Base-by-base conservation (phyloP, 2,329 filamentous ascomycete species). In the Colletotrichum magnum region DNA sequence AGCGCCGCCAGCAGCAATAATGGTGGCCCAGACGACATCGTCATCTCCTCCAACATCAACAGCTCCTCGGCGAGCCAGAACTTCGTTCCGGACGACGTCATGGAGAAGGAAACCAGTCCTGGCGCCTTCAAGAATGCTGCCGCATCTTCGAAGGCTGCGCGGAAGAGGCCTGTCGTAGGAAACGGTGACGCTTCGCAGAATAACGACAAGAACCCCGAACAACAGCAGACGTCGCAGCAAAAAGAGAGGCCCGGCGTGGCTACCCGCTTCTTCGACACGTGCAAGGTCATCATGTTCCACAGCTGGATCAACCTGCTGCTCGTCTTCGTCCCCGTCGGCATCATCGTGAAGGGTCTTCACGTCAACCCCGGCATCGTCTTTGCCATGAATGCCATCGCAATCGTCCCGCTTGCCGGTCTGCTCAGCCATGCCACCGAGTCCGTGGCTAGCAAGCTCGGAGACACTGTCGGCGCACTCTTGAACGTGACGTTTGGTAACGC, bases 401-500 rank as follows among this genome's bases (percentile, higher is more conserved):
- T 94, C 75, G 87, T 94, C 68, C 92, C 92, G 28, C 84, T 94
- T 71, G 92, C 92, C 58, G 92, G 90, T 65, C 80, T 94, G 61
- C 83, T 94, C 73, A 90, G 89, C 74, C 90, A 90, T 80, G 92
- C 92, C 43, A 94, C 92, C 16, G 92, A 94, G 80, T 92, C 89
- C 66, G 92, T 94, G 67, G 92, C 92, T 56, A 87, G 86, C 72
- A 89, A 89, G 73, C 86, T 94, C 80, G 92, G 92, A 60, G 92
- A 94, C 76, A 91, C 91, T 4, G 82, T 93, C 53, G 92, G 92
- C 64, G 92, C 92, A 41, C 79, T 94, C 74, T 86, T 94, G 77
- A 94, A 94, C 75, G 90, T 94, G 69, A 93, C 92, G 9, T 93
- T 94, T 82, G 92, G 92, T 73, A 94, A 94, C 78, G 91, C 92